These are phyloP conservation scores for Fusarium marasasianum DNA, from an alignment of 2,329 filamentous ascomycete species.

Conservation along the genomic window DNA sequence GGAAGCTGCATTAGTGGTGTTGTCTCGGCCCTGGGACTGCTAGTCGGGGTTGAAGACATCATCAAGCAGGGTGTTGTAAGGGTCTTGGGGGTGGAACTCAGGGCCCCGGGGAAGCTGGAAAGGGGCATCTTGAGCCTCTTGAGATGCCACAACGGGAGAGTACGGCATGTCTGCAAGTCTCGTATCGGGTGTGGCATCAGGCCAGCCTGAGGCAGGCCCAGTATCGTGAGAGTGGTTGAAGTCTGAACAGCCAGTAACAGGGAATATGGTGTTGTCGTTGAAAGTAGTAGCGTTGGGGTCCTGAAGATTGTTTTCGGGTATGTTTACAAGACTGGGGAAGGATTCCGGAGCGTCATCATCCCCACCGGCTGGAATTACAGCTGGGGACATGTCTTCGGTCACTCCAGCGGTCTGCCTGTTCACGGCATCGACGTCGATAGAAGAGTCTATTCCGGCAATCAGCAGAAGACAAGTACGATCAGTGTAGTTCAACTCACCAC, in stretches of 20 bases:
- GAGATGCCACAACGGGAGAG: not conserved
- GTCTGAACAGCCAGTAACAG: not conserved
- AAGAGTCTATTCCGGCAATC: not conserved
- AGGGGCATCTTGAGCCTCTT: not conserved
- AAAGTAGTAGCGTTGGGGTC: not conserved
- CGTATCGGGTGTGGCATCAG: not conserved
- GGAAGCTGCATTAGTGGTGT: not conserved
- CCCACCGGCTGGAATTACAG: not conserved
- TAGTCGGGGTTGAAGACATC: not conserved
- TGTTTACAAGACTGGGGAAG: not conserved
- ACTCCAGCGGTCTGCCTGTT: not conserved
- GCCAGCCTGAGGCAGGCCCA: not conserved
- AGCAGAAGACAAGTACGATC: not conserved
- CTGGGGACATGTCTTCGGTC: not conserved
- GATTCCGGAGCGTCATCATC: not conserved
- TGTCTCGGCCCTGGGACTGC: not conserved
- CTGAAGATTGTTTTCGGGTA: not conserved
- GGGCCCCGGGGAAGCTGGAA: not conserved
- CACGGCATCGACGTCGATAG: not conserved
- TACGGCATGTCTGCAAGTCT: not conserved
- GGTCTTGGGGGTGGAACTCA: not conserved
- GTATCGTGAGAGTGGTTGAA: not conserved
- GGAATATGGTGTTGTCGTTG: not conserved
- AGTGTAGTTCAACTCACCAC: not conserved
- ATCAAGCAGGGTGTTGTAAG: not conserved